A percentile compares a stretch with the other conserved stretches of the same genome.
Evolutionary conservation across 2,329 filamentous ascomycete species (phyloP).

Genomic region (Fragosphaeria purpurea): DNA sequence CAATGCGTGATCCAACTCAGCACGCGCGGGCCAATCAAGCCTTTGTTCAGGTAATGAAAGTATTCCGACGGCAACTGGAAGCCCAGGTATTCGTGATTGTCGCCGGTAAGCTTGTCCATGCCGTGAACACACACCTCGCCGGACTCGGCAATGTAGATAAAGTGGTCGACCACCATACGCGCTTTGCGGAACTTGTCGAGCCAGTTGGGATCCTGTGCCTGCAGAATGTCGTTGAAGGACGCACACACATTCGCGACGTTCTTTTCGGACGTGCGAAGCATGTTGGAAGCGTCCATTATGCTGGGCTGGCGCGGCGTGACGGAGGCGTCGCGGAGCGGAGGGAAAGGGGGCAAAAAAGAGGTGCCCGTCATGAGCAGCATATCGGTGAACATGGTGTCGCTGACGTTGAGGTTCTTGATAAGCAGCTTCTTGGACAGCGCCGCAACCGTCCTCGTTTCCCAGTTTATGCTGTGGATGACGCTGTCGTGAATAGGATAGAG

Average conservation of each 20-base stretch:
- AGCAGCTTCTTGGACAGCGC: constrained; percentile 58
- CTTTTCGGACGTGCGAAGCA: constrained; percentile 62
- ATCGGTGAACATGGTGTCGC: constrained; percentile 69
- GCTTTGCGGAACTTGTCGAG: constrained; percentile 79
- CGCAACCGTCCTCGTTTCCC: constrained; percentile 55
- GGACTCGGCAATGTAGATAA: constrained; percentile 67
- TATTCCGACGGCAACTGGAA: constrained; percentile 81
- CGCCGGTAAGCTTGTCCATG: constrained; percentile 61
- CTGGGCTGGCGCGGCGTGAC: constrained; percentile 47
- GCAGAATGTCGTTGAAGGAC: constrained; percentile 69
- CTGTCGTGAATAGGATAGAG: constrained; percentile 74
- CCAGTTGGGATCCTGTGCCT: constrained; percentile 63
- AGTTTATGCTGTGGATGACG: constrained; percentile 58
- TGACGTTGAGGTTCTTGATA: constrained; percentile 55
- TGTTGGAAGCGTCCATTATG: constrained; percentile 66
- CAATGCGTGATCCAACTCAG: constrained; percentile 74
- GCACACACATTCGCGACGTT: constrained; percentile 64
- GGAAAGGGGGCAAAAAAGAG: constrained; percentile 68
- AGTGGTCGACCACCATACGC: constrained; percentile 76
- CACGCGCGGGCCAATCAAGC: constrained; percentile 67
- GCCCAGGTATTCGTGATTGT: constrained; percentile 86
- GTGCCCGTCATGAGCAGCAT: constrained; percentile 75
- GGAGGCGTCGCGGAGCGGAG: constrained; percentile 55
- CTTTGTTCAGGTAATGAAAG: constrained; percentile 79
- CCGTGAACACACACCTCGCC: constrained; percentile 70